phyloP scores from a whole-genome alignment of 495 filamentous ascomycete genomes.

The Hyaloscypha bicolor region DNA sequence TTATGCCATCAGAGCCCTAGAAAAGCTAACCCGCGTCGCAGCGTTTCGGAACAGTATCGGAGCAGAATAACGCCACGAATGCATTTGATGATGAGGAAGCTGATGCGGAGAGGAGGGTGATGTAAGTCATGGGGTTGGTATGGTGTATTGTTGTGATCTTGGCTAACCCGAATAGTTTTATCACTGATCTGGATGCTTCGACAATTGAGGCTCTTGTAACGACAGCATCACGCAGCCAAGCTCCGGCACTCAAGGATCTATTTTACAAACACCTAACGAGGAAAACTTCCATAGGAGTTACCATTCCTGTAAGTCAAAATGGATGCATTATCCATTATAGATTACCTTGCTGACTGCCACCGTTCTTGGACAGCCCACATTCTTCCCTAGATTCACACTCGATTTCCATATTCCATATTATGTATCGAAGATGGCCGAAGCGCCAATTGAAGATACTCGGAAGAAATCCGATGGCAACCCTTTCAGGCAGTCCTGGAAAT shows the following conservation, averaged over 20 bases:
- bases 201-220: slow-evolving; percentile 7
- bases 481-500: slow-evolving; percentile 1
- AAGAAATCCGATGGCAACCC: slow-evolving; percentile 6
- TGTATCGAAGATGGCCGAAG: background rate
- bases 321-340: too few species aligned
- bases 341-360: too few species aligned
- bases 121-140: slow-evolving; percentile 9
- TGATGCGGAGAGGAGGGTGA: slow-evolving; percentile 14
- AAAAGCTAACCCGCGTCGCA: slow-evolving; percentile 6
- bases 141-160: background rate
- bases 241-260: slow-evolving; percentile 10
- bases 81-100: background rate
- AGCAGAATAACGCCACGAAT: too few species aligned
- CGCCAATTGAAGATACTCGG: slow-evolving; percentile 6
- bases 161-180: slow-evolving; percentile 7
- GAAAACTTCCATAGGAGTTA: slow-evolving; percentile 9
- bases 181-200: slow-evolving; percentile 12
- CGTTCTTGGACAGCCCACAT: too few species aligned
- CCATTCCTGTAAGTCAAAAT: slow-evolving; percentile 11
- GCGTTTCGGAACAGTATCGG: slow-evolving; percentile 16
- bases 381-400: slow-evolving; percentile 3
- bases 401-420: slow-evolving; percentile 19
- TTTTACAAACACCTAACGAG: slow-evolving; percentile 11
- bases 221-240: slow-evolving; percentile 9
- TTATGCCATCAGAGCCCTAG: background rate